These are phyloP conservation scores for Pyricularia grisea DNA, from an alignment of 2,329 filamentous ascomycete species.

Conservation along the genomic window DNA sequence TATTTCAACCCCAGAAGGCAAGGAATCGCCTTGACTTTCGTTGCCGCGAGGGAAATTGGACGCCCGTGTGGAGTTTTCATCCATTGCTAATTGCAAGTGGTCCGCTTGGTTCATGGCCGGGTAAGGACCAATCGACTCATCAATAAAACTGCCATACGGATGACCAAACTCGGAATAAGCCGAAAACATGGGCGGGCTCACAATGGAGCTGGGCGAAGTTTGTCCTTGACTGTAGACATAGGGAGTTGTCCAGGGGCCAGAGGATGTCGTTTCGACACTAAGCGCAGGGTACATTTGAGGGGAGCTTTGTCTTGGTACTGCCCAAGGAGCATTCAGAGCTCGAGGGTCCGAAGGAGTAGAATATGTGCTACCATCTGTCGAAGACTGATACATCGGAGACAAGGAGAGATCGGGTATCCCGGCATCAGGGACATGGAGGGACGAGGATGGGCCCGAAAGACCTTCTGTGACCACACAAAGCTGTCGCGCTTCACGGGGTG, in stretches of 20 bases:
- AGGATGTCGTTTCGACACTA: not conserved
- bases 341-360: slow-evolving; percentile 4
- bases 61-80: not conserved
- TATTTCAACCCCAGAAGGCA: not conserved
- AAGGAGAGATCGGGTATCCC: slow-evolving; percentile 4
- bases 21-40: not conserved
- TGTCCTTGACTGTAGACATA: not conserved
- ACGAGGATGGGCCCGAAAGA: not conserved
- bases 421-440: slow-evolving; percentile 1
- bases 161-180: not conserved
- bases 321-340: not conserved
- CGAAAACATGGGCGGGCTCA: not conserved
- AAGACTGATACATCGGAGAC: slow-evolving; percentile 3
- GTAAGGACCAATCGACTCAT: not conserved
- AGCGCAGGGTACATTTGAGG: not conserved
- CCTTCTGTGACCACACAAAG: slow-evolving; percentile 5
- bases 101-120: slow-evolving; percentile 13
- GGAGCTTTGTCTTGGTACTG: not conserved
- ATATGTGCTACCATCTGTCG: slow-evolving; percentile 6
- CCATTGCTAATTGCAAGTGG: slow-evolving; percentile 17
- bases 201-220: not conserved
- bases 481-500: not conserved
- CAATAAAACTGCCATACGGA: not conserved
- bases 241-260: not conserved
- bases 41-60: not conserved